These are phyloP conservation scores for Phoenix roebelenii DNA, from an alignment of 176 grass and related monocot species.

Conservation along the genomic window DNA sequence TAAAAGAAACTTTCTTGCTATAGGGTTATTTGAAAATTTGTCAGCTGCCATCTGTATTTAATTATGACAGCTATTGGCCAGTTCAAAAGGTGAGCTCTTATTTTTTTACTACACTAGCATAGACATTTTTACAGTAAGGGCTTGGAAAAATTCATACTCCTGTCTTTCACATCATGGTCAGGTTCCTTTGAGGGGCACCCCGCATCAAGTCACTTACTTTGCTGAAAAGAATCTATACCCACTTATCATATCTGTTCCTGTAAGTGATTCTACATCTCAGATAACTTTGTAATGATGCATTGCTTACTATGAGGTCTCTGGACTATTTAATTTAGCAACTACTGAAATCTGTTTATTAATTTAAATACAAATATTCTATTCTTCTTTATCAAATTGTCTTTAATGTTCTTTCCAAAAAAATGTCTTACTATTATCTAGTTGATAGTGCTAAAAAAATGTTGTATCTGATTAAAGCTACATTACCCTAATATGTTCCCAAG, in stretches of 20 bases:
- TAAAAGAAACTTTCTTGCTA: constrained; percentile 5
- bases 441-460: too few species aligned
- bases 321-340: too few species aligned
- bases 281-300: neutral
- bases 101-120: too few species aligned
- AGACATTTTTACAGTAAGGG: too few species aligned
- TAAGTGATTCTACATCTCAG: constrained; percentile 38
- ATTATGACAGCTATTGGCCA: constrained; percentile 93
- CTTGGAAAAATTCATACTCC: neutral
- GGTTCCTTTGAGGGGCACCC: constrained; percentile 76
- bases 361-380: too few species aligned
- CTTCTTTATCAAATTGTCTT: too few species aligned
- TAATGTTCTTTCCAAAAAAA: too few species aligned
- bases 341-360: too few species aligned
- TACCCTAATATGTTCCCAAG: too few species aligned
- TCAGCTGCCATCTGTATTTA: constrained; percentile 65
- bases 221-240: constrained; percentile 78
- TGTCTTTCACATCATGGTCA: constrained; percentile 22
- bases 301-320: too few species aligned
- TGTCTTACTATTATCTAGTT: too few species aligned
- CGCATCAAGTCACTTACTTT: constrained; percentile 93
- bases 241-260: constrained; percentile 80
- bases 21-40: constrained; percentile 98
- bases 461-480: too few species aligned
- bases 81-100: constrained; percentile 58